These are phyloP conservation scores for Trifolium dubium DNA, from an alignment of 306 rosid genomes.

Conservation along the genomic window DNA sequence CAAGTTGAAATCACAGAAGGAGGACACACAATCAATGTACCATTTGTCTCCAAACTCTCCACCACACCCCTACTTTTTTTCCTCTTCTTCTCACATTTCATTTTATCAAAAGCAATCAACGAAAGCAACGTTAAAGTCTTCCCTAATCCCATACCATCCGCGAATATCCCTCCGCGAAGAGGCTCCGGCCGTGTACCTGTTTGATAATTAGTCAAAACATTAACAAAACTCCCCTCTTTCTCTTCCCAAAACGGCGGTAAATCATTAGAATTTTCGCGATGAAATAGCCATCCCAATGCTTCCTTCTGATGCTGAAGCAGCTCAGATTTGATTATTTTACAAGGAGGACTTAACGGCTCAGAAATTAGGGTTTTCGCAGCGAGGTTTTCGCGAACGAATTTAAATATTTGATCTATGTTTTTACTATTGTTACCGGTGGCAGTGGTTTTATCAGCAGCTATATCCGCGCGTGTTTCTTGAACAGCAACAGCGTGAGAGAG, in stretches of 20 bases:
- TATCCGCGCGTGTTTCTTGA: slow-evolving; percentile 51
- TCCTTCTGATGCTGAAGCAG: slow-evolving; percentile 76
- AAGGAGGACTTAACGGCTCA: slow-evolving; percentile 56
- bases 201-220: slow-evolving; percentile 62
- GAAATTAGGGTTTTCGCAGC: slow-evolving; percentile 33
- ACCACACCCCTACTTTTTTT: slow-evolving; percentile 40
- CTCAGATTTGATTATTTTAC: slow-evolving; percentile 51
- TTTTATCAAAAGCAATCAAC: slow-evolving; percentile 62
- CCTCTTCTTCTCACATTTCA: slow-evolving; percentile 36
- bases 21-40: slow-evolving; percentile 74
- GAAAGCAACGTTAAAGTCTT: slow-evolving; percentile 81
- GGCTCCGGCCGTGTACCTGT: slow-evolving; percentile 59
- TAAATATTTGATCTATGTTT: slow-evolving; percentile 58
- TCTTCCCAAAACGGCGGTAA: slow-evolving; percentile 84
- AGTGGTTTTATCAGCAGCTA: background rate
- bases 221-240: slow-evolving; percentile 54
- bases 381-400: slow-evolving; percentile 38
- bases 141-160: slow-evolving; percentile 85
- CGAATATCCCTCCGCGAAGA: slow-evolving; percentile 76
- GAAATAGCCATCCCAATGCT: slow-evolving; percentile 70
- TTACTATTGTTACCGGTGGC: background rate
- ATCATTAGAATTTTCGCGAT: slow-evolving; percentile 57
- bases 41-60: background rate
- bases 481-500: slow-evolving; percentile 67
- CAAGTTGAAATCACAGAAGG: slow-evolving; percentile 78